Conservation (phyloP, 306 rosid species). For the Lathyrus oleraceus region DNA sequence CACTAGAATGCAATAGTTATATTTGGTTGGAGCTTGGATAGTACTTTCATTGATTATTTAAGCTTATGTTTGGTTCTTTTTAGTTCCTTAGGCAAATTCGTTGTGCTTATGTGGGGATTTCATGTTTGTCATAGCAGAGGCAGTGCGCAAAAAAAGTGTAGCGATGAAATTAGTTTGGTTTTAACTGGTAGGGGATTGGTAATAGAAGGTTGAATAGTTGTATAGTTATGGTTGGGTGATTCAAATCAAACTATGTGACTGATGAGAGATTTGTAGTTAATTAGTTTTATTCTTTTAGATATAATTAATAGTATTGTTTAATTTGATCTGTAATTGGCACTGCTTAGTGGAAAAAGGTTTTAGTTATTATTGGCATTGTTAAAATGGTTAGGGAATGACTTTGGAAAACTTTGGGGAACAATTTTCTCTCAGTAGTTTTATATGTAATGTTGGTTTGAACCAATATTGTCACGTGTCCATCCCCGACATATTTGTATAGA, state of each 20-base stretch:
- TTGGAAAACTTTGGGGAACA: not conserved
- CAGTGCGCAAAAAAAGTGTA: not conserved
- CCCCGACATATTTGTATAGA: not conserved
- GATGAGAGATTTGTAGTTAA: not conserved
- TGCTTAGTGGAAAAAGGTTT: not conserved
- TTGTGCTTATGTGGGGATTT: conserved; percentile 14
- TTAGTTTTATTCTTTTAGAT: not conserved
- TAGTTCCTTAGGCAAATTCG: not conserved
- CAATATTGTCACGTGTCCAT: not conserved
- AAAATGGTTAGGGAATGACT: not conserved
- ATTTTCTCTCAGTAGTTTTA: not conserved
- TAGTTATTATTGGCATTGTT: not conserved
- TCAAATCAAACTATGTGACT: not conserved
- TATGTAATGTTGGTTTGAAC: conserved; percentile 2
- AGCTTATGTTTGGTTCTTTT: not conserved
- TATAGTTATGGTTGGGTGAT: not conserved
- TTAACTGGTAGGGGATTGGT: conserved; percentile 1
- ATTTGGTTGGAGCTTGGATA: conserved; percentile 14
- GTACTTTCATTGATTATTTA: not conserved
- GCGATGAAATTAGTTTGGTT: not conserved
- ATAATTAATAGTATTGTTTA: not conserved
- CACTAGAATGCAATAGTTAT: not conserved
- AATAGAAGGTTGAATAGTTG: not conserved
- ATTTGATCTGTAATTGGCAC: not conserved
- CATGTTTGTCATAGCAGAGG: not conserved